These are phyloP conservation scores for Ophiosphaerella herpotricha DNA, from an alignment of 2,329 filamentous ascomycete species.

Conservation along the genomic window DNA sequence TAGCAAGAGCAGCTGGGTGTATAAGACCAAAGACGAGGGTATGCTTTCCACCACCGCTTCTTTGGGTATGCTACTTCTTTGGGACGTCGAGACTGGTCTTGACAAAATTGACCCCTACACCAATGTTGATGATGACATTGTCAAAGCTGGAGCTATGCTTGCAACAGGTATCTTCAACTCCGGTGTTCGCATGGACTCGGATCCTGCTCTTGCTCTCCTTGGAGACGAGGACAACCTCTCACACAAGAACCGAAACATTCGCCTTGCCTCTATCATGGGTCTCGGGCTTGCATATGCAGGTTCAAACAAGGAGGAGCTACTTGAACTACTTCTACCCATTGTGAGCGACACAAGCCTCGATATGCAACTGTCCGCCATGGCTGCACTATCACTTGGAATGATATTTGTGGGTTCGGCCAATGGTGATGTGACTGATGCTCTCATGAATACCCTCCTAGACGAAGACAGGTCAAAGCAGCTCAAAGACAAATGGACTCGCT, in stretches of 20 bases:
- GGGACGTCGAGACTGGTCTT: constrained; percentile 90
- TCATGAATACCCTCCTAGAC: constrained; percentile 90
- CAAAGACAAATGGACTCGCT: constrained; percentile 97
- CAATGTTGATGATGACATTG: constrained; percentile 78
- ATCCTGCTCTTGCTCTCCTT: constrained; percentile 86
- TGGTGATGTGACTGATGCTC: constrained; percentile 86
- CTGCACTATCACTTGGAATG: constrained; percentile 85
- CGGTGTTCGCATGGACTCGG: constrained; percentile 84
- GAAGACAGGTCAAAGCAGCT: constrained; percentile 88
- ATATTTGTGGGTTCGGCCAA: constrained; percentile 93
- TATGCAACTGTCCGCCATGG: constrained; percentile 97
- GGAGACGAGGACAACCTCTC: constrained; percentile 79
- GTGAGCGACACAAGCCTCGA: constrained; percentile 82
- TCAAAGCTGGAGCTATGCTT: constrained; percentile 88
- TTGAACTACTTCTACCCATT: constrained; percentile 83
- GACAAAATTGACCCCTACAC: constrained; percentile 96
- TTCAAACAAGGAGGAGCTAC: constrained; percentile 86
- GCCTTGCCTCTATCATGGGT: constrained; percentile 91
- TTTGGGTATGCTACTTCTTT: constrained; percentile 85
- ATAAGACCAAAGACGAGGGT: constrained; percentile 98
- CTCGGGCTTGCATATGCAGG: constrained; percentile 93
- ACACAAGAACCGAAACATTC: constrained; percentile 75
- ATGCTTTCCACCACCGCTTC: constrained; percentile 97
- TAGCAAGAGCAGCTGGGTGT: constrained; percentile 88
- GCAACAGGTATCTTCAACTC: constrained; percentile 96